Percentiles rank a stretch among this genome's conserved stretches.
Conservation (phyloP, 2,329 filamentous ascomycete species). For the Fusarium lateritium region DNA sequence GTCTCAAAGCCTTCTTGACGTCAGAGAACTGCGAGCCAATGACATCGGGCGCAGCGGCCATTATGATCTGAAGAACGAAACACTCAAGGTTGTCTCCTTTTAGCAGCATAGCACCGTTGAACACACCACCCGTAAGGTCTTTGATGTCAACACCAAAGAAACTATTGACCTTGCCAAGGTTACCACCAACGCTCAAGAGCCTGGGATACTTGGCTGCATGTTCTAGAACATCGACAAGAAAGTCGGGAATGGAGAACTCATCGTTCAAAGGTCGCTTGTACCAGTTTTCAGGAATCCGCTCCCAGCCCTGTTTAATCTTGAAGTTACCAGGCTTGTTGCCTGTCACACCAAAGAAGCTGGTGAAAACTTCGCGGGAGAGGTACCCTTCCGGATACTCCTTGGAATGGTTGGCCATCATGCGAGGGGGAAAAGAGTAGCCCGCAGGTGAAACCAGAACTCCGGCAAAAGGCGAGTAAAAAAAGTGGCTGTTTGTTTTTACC, state of each 20-base stretch:
- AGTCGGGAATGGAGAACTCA: slow-evolving; percentile 5
- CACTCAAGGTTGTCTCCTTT: slow-evolving; percentile 65
- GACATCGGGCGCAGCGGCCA: slow-evolving; percentile 19
- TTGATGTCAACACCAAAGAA: background rate
- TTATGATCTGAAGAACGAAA: slow-evolving; percentile 53
- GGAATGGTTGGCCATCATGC: slow-evolving; percentile 26
- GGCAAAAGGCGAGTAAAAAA: slow-evolving; percentile 1
- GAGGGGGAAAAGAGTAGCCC: slow-evolving; percentile 8
- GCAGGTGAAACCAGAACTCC: slow-evolving; percentile 11
- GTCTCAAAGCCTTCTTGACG: slow-evolving; percentile 5
- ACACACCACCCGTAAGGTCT: slow-evolving; percentile 60
- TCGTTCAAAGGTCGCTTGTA: slow-evolving; percentile 4
- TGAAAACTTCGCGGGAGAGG: slow-evolving; percentile 10
- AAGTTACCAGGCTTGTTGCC: slow-evolving; percentile 18
- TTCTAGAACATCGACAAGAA: slow-evolving; percentile 10
- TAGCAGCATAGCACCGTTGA: slow-evolving; percentile 57
- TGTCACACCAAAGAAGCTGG: slow-evolving; percentile 14
- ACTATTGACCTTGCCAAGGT: slow-evolving; percentile 10
- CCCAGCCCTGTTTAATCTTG: slow-evolving; percentile 23
- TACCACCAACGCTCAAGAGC: slow-evolving; percentile 11
- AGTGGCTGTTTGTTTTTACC: slow-evolving; percentile 7
- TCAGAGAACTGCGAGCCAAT: slow-evolving; percentile 18
- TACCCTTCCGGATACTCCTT: slow-evolving; percentile 13
- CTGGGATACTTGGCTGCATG: slow-evolving; percentile 8
- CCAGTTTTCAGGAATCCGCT: slow-evolving; percentile 20